A percentile compares a stretch with the other conserved stretches of the same genome.
Evolutionary conservation across 257 asterid genomes (phyloP).

Genomic region (Lycium ferocissimum): DNA sequence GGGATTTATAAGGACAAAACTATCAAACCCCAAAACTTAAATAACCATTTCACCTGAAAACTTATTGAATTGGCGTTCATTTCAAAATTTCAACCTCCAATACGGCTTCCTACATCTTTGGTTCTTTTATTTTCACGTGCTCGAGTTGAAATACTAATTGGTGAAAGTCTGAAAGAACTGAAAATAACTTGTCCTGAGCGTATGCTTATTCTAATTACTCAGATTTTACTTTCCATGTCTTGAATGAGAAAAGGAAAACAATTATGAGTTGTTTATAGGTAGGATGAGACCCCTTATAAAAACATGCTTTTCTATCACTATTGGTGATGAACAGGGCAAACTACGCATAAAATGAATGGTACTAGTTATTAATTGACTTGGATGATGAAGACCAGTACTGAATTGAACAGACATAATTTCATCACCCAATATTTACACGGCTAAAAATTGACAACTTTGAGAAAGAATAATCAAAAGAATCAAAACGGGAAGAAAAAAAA

Average conservation of each 20-base stretch:
- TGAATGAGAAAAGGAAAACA: too few species aligned
- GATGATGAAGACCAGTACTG: background rate
- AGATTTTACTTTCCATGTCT: too few species aligned
- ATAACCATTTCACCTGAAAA: too few species aligned
- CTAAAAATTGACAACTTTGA: background rate
- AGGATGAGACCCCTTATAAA: background rate
- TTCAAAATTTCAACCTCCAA: background rate
- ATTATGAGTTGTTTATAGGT: too few species aligned
- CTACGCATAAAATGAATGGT: background rate
- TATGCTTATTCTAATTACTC: background rate
- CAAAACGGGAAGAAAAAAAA: background rate
- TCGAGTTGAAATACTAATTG: background rate
- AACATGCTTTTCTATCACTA: background rate
- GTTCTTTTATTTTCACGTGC: background rate
- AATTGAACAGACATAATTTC: background rate
- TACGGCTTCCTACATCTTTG: background rate
- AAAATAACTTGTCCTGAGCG: background rate
- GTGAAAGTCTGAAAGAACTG: background rate
- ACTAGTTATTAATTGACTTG: background rate
- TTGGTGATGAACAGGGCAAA: background rate
- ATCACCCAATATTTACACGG: constrained; percentile 21
- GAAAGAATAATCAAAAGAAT: constrained; percentile 15
- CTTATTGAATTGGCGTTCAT: too few species aligned
- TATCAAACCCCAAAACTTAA: too few species aligned
- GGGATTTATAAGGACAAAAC: too few species aligned